Percentiles rank a stretch among this genome's conserved stretches.
These are phyloP conservation scores for Vitellaria paradoxa DNA, from an alignment of 179 eudicot genomes.

Conservation along the genomic window DNA sequence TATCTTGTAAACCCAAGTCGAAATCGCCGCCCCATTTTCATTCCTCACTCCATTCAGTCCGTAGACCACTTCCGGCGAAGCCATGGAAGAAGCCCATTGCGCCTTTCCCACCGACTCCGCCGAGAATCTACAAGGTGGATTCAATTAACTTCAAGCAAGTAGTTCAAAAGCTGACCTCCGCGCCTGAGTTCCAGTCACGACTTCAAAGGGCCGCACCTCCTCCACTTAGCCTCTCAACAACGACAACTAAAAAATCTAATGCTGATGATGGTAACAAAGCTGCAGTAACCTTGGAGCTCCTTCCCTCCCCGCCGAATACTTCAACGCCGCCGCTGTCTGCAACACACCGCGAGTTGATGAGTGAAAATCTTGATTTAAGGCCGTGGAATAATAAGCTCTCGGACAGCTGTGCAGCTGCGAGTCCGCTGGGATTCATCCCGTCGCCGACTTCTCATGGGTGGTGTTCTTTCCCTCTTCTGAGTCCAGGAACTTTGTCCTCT, in stretches of 20 bases:
- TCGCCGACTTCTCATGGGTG: conserved; percentile 29
- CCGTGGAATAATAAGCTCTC: background rate
- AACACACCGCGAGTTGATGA: background rate
- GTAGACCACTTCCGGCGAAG: conserved; percentile 22
- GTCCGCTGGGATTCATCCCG: conserved; percentile 1
- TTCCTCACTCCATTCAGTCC: conserved; percentile 31
- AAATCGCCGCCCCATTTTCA: background rate
- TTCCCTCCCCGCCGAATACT: background rate
- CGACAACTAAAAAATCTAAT: background rate
- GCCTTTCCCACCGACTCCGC: conserved; percentile 35
- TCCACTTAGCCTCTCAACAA: conserved; percentile 28
- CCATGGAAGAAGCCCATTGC: conserved; percentile 34
- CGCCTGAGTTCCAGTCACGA: conserved; percentile 28
- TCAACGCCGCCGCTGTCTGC: background rate
- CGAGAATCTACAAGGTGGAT: conserved; percentile 49
- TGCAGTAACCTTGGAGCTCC: background rate
- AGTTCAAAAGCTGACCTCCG: conserved; percentile 66
- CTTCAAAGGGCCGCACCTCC: conserved; percentile 53
- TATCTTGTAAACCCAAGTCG: background rate
- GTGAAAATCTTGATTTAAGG: background rate
- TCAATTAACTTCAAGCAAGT: conserved; percentile 48
- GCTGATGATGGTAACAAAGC: background rate
- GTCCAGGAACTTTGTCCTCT: conserved; percentile 35
- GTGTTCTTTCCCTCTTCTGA: conserved; percentile 47
- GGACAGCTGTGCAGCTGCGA: background rate